Base-by-base conservation (phyloP, 306 rosid species). In the Pachyrhizus erosus region DNA sequence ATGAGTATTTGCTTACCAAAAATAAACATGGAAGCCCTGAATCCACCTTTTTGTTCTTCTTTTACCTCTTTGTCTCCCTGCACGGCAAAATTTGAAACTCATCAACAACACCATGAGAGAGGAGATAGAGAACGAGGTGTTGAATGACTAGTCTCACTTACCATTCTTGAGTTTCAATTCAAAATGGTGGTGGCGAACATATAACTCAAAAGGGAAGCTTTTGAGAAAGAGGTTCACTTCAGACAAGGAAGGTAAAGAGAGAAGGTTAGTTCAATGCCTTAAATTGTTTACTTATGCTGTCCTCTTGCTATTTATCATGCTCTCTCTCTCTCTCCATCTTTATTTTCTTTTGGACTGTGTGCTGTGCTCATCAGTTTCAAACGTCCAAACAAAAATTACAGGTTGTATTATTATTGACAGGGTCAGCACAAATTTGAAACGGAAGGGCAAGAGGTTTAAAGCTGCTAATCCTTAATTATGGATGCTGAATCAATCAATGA, bases 11-110 rank as follows among this genome's bases (percentile, higher is more conserved):
- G 37, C 73, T 21, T 86, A 92, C 98, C 94, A 33, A 89, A 94
- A 58, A 94, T 80, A 62, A 92, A 94, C 79, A 84, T 85, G 77
- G 92, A 82, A 48, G 98, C 98, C 34, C 81, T 84, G 78, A 88
- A 94, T 77, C 98, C 98, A 24, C 98, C 98, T 20, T 89, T 87
- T 7, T 33, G 62, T 60, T 87, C 90, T 29, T 90, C 85, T 1
- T 80, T 80, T 34, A 76, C 92, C 86, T 87, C 88, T 52, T 51
- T 74, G 75, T 84, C 86, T 48, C 75, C 81, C 89, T 89, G 85
- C 7, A 55, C 4, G 40, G 82, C 21, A 68, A 82, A 37, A 75
- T 69, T 74, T 64, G 57, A 78, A 87, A 54, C 45, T 55, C 21
- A 65, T 69, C 2, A 48, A 48, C 75, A n/a, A n/a, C n/a, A n/a